Evolutionary conservation across 371 early-diverging fungal genomes (phyloP), one percentile per base, ranked within the genome.

Genomic region (Paraphysoderma sedebokerense): DNA sequence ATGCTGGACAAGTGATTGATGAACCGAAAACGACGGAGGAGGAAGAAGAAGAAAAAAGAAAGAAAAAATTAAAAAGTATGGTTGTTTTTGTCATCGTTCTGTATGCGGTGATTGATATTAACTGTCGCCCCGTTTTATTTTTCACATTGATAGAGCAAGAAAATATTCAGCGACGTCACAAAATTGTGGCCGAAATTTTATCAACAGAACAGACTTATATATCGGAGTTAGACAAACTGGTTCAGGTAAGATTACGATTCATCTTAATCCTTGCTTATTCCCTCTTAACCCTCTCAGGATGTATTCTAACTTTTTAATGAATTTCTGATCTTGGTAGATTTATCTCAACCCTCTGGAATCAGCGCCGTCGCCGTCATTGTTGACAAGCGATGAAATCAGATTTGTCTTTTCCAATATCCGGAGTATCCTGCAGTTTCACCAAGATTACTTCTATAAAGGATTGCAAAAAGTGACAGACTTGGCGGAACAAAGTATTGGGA

Each of bases 191-290:
- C 15, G 87, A 87, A 61, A 71, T 87, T 28, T 51, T 87, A 29
- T 57, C 72, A 45, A 87, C 87, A 0, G 87, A 87, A 60, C 58
- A 67, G 33, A 83, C 83, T 1, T 87, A 87, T 54, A 81, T 83
- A 8, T 63, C 74, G 19, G 74, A 76, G 29, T 57, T 86, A 44
- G 55, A 63, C 45, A 70, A 65, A 7, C 53, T 86, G 20, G 63
- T 73, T 2, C 76, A 79, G 48, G 45, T 80, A 3, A 19, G 38
- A 3, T 9, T 3, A 7, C 23, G 22, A 5, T 38, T 38, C 38
- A 3, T 11, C 11, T 9, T 3, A 3, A 20, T 5, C 38, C 3
- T 38, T 38, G 6, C 19, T 9, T n/a, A n/a, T n/a, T n/a, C n/a
- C n/a, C n/a, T n/a, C n/a, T n/a, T n/a, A n/a, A n/a, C n/a, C n/a